Base-by-base conservation (phyloP, 192 early-diverging fungal species). In the Dispira parvispora region DNA sequence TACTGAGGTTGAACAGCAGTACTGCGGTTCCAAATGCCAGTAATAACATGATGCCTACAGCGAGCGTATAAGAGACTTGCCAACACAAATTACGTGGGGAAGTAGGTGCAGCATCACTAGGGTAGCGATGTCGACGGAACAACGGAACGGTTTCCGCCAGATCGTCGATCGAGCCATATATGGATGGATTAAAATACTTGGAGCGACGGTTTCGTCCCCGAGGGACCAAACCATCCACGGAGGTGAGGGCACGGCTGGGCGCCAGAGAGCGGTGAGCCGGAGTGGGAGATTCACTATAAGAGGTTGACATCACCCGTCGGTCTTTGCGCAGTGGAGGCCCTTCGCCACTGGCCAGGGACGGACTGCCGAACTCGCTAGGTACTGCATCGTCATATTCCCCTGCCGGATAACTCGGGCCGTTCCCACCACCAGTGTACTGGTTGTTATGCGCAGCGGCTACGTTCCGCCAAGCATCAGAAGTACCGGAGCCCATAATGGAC, bases 1-100 rank as follows among this genome's bases (percentile, higher is more conserved):
- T 73, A 38, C 75, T 77, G 63, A 64, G 64, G 69, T 74, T 72
- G 61, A 74, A 74, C 63, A 78, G 62, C 42, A 70, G 63, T 21
- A 61, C 60, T 0, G 55, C 55, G 25, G 28, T 26, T 21, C 45
- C 58, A 49, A 47, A 64, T 14, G 63, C 67, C 3, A 68, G 16
- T 23, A 68, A 32, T 25, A 68, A 55, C 14, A 64, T 8, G 32
- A 55, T 28, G 18, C 63, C 23, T 25, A 38, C 27, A 9, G 50
- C 63, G 20, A 67, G 52, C 27, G 66, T 26, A 38, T 26, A 57
- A 10, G 28, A n/a, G 9, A 42, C 27, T 8, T 57, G 55, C 55
- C 55, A 57, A n/a, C 55, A 57, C 55, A n/a, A 57, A 38, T 26
- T 42, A 26, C 16, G 55, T 26, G 27, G 55, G 10, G 55, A 18